Evolutionary conservation across 2,329 filamentous ascomycete species (phyloP).

Genomic region (Talaromyces sp.): DNA sequence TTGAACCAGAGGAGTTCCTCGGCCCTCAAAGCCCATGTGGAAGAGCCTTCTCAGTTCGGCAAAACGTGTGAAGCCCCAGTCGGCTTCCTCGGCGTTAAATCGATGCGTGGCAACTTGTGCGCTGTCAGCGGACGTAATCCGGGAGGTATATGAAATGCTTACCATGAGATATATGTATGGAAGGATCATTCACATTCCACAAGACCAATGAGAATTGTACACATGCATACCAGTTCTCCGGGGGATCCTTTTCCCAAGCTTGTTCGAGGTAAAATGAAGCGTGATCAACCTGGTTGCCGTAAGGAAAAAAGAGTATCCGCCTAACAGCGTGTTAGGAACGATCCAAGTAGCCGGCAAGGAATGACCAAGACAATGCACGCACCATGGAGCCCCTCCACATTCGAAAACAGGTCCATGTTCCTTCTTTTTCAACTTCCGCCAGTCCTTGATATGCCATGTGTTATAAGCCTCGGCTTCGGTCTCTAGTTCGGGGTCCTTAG

Average conservation of each 20-base stretch:
- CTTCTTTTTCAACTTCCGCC: constrained; percentile 71
- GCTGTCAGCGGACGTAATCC: constrained; percentile 9
- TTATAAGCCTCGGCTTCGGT: constrained; percentile 70
- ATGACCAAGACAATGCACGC: constrained; percentile 32
- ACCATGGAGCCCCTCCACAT: constrained; percentile 86
- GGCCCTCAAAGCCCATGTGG: constrained; percentile 69
- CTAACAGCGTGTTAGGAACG: constrained; percentile 43
- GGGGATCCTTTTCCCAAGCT: constrained; percentile 72
- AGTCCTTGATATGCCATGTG: constrained; percentile 86
- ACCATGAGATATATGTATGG: constrained; percentile 71
- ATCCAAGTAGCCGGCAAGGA: neutral
- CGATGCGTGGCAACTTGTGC: constrained; percentile 78
- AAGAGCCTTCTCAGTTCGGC: constrained; percentile 85
- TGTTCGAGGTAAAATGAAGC: constrained; percentile 96
- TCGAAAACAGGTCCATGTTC: constrained; percentile 86
- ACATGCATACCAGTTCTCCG: constrained; percentile 94
- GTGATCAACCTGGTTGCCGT: constrained; percentile 89
- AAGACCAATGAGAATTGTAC: constrained; percentile 92
- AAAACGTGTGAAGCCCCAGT: constrained; percentile 99
- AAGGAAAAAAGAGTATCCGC: constrained; percentile 94
- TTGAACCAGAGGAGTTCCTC: constrained; percentile 54
- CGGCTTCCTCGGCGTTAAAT: constrained; percentile 92
- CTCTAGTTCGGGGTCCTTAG: constrained; percentile 74
- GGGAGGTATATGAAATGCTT: neutral
- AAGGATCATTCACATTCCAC: constrained; percentile 92